Conservation (phyloP, 768 basidiomycete species). For the Termitomyces sp. region DNA sequence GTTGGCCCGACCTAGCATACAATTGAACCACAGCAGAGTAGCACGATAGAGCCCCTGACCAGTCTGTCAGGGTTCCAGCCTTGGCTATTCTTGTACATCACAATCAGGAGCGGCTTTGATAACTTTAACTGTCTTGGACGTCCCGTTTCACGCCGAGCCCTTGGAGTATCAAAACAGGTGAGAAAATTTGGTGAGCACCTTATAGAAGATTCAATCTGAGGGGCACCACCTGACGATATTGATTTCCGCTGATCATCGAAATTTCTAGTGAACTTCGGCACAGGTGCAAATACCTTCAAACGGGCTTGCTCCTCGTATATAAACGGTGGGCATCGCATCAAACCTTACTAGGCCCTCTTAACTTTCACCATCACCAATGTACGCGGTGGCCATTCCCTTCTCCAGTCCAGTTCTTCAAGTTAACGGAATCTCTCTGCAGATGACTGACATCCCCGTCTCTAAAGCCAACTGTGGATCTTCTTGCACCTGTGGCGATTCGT, state of each 20-base stretch:
- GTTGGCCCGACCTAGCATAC: too few species aligned
- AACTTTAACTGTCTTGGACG: neutral
- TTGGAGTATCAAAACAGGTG: too few species aligned
- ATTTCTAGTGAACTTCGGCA: neutral
- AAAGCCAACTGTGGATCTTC: constrained; percentile 5
- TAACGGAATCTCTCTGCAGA: neutral
- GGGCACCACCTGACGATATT: neutral
- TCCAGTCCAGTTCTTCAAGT: neutral
- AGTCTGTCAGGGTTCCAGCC: too few species aligned
- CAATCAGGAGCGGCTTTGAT: neutral
- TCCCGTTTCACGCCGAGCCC: neutral
- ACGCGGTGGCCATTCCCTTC: constrained; percentile 1
- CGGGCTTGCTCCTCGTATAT: neutral
- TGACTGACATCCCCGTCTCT: constrained; percentile 2
- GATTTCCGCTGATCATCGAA: neutral
- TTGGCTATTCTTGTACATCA: too few species aligned
- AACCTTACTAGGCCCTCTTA: neutral
- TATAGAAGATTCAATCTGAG: neutral
- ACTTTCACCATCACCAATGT: neutral
- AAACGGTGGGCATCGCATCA: neutral
- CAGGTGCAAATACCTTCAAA: constrained; percentile 1
- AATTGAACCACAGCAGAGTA: too few species aligned
- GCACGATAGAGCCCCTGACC: too few species aligned
- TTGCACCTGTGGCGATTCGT: constrained; percentile 11
- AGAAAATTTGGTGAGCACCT: too few species aligned